Percentiles rank a stretch among this genome's conserved stretches.
Conservation (phyloP, 2,329 filamentous ascomycete species). For the Neofusicoccum ribis region DNA sequence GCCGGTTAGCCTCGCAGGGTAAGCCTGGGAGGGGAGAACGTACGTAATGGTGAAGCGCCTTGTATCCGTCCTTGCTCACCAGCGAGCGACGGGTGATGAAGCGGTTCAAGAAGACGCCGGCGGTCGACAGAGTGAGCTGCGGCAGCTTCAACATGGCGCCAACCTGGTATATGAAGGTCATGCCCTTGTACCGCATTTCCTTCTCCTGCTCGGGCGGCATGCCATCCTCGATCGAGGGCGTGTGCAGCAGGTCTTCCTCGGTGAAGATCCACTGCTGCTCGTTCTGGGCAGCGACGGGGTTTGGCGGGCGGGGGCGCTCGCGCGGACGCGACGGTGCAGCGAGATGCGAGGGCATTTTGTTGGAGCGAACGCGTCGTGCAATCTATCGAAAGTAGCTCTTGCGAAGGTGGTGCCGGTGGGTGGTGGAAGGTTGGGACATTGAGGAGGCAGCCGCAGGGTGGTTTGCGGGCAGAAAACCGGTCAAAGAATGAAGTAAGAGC, state of each 20-base stretch:
- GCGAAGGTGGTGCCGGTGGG: conserved; percentile 4
- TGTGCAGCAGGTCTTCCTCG: conserved; percentile 75
- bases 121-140: conserved; percentile 88
- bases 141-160: conserved; percentile 90
- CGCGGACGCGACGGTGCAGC: conserved; percentile 9
- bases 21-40: conserved; percentile 23
- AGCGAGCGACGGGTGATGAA: conserved; percentile 91
- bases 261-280: conserved; percentile 88
- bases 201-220: conserved; percentile 76
- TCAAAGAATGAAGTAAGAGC: background rate
- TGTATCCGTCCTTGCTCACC: conserved; percentile 63
- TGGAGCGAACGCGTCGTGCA: conserved; percentile 6
- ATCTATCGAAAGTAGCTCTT: conserved; percentile 5
- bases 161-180: conserved; percentile 95
- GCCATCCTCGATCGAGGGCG: conserved; percentile 83
- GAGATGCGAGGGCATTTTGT: conserved; percentile 14
- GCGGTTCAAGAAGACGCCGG: conserved; percentile 90
- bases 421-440: background rate
- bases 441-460: conserved; percentile 1
- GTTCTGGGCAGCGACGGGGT: conserved; percentile 52
- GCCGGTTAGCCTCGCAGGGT: background rate
- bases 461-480: background rate
- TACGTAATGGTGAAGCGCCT: conserved; percentile 80
- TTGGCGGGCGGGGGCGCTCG: conserved; percentile 35
- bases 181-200: conserved; percentile 79